Evolutionary conservation across 306 rosid genomes (phyloP), one percentile per base, ranked within the genome.

Genomic region (Oxytropis ochrocephala): DNA sequence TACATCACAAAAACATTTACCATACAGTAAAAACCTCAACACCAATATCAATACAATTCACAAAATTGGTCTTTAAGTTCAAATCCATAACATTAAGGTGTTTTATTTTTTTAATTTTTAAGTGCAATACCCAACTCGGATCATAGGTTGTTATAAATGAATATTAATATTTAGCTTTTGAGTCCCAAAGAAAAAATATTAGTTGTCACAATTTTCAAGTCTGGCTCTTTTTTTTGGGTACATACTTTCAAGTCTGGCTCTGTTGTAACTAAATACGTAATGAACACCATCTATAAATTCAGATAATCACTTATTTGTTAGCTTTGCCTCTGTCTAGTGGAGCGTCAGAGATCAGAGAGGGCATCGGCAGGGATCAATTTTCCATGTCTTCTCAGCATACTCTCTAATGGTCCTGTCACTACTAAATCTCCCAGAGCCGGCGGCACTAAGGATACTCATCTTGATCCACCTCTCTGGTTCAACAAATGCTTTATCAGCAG

Each of bases 381-480:
- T 86, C 95, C 95, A 88, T 43, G 83, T 83, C 53, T 81, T 75
- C 62, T 83, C 85, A 11, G 95, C 91, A 12, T 88, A 85, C 17
- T 88, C 89, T 59, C 80, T 71, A 64, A 88, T 88, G 67, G 88
- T 85, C 50, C 87, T 77, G 79, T 88, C 95, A 68, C 91, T 88
- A 79, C 95, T 88, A 67, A 88, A 88, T 52, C 84, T 81, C 41
- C 91, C 88, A 18, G 95, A 88, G 21, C 87, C 89, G 6, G 95
- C 91, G 13, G 83, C 76, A 69, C 88, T 78, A 30, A 85, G 87
- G 71, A 88, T 85, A 84, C 91, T 85, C 95, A 88, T 88, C 72
- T 55, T 69, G 5, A 81, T 81, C 95, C 95, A 88, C 80, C 75
- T 83, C 46, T 83, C 80, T 35, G 81, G 80, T 72, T 88, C 85